These are phyloP conservation scores for Phytophthora vignae DNA, from an alignment of 352 stramenopile genomes.

Conservation along the genomic window DNA sequence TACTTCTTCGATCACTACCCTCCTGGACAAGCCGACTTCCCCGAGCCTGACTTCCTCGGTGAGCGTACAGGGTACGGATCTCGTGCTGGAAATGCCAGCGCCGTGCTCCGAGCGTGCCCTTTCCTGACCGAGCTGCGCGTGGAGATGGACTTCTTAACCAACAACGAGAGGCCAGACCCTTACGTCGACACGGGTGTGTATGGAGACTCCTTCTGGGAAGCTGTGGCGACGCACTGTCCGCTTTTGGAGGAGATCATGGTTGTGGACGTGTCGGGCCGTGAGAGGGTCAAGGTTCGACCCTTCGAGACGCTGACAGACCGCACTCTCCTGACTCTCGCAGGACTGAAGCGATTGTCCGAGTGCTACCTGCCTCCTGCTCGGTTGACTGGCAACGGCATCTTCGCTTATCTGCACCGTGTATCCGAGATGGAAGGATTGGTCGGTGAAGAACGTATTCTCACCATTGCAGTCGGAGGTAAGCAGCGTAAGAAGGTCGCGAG, in stretches of 20 bases:
- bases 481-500: not conserved
- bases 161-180: not conserved
- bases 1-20: slow-evolving; percentile 28
- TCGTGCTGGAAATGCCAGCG: slow-evolving; percentile 4
- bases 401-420: not conserved
- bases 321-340: not conserved
- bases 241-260: slow-evolving; percentile 23
- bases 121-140: not conserved
- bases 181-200: not conserved
- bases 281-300: slow-evolving; percentile 22
- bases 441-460: not conserved
- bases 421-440: not conserved
- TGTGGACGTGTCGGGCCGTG: slow-evolving; percentile 6
- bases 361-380: not conserved
- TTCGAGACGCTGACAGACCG: slow-evolving; percentile 11
- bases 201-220: slow-evolving; percentile 23
- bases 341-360: not conserved
- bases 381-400: slow-evolving; percentile 6
- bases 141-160: not conserved
- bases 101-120: not conserved
- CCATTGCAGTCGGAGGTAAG: not conserved
- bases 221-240: slow-evolving; percentile 1
- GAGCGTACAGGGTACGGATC: slow-evolving; percentile 3
- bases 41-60: not conserved
- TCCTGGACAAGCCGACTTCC: not conserved